phyloP scores from a whole-genome alignment of 768 basidiomycete genomes.

The Psilocybe tampanensis region DNA sequence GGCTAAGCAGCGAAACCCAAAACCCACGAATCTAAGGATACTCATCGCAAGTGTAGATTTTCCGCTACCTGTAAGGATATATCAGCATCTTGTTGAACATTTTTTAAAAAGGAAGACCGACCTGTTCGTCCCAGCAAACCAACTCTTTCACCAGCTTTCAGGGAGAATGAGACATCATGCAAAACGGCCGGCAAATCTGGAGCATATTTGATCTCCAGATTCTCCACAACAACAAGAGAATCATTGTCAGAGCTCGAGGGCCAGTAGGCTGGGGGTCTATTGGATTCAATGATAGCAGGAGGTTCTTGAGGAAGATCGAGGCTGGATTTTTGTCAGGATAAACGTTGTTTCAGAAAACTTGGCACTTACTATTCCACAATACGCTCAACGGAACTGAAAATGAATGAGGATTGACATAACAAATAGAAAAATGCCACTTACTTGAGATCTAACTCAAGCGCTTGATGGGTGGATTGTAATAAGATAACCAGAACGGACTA shows the following conservation, averaged over 20 bases:
- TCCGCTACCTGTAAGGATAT: slow-evolving; percentile 65
- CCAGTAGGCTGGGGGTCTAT: slow-evolving; percentile 90
- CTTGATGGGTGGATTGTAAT: slow-evolving; percentile 40
- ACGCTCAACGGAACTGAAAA: slow-evolving; percentile 80
- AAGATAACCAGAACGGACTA: background rate
- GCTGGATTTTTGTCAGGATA: slow-evolving; percentile 23
- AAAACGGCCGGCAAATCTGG: slow-evolving; percentile 84
- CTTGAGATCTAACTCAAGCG: slow-evolving; percentile 77
- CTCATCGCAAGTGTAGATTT: slow-evolving; percentile 89
- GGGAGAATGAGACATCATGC: slow-evolving; percentile 70
- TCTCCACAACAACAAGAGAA: slow-evolving; percentile 66
- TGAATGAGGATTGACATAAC: background rate
- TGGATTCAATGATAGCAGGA: slow-evolving; percentile 69
- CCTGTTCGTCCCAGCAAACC: slow-evolving; percentile 84
- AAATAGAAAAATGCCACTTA: slow-evolving; percentile 34
- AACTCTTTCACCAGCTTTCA: slow-evolving; percentile 77
- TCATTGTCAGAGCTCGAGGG: slow-evolving; percentile 70
- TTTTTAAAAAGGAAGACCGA: background rate
- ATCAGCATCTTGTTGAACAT: background rate
- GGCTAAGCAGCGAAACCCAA: background rate
- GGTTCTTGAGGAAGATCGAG: slow-evolving; percentile 88
- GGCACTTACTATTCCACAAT: slow-evolving; percentile 75
- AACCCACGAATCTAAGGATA: slow-evolving; percentile 74
- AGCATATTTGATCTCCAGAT: slow-evolving; percentile 81
- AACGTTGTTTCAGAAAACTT: background rate